Base-by-base conservation (phyloP, 2,329 filamentous ascomycete genomes). In the Aspergillus uvarum region DNA sequence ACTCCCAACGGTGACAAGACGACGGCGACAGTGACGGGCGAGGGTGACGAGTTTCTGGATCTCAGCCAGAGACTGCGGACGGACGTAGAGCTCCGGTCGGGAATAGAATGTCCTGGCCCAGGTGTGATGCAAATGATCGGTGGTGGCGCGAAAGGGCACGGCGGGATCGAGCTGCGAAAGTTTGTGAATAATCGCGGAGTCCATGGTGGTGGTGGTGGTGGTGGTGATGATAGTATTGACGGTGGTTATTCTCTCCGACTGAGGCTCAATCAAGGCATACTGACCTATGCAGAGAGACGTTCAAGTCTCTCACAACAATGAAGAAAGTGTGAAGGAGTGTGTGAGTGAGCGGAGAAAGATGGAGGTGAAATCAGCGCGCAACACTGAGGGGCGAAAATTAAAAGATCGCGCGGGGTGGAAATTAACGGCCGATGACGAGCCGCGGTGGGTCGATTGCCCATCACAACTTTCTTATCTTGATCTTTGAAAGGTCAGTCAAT, bases 91-190 rank as follows among this genome's bases (percentile, higher is more conserved):
- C 80, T 97, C 92, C 2, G 95, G 95, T 19, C 88, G 85, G 54
- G 89, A 95, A 70, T 90, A 88, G 79, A 96, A 97, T 53, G 95
- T 98, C 72, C 89, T 88, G 44, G 95, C 95, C 95, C 95, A 99
- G 21, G 95, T 99, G 70, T 89, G 88, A 80, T 98, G 95, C 52
- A 88, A 78, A 75, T 98, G 88, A 56, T 85, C 81, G 61, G 84
- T 80, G 59, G 83, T 83, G 5, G 91, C 90, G 74, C 89, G 90
- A 79, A 98, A 96, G 48, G 92, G 87, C 44, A 95, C 77, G 60
- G 80, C 76, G 66, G 85, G 82, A 69, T 88, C 81, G 72, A 86
- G 82, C 64, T 80, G 81, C 35, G 81, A 79, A 63, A 89, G 79
- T 73, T 89, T 86, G 62, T 79, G 77, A 59, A 77, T 67, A 64